Evolutionary conservation across 2,329 filamentous ascomycete genomes (phyloP).

Genomic region (Verticillium albo-atrum): DNA sequence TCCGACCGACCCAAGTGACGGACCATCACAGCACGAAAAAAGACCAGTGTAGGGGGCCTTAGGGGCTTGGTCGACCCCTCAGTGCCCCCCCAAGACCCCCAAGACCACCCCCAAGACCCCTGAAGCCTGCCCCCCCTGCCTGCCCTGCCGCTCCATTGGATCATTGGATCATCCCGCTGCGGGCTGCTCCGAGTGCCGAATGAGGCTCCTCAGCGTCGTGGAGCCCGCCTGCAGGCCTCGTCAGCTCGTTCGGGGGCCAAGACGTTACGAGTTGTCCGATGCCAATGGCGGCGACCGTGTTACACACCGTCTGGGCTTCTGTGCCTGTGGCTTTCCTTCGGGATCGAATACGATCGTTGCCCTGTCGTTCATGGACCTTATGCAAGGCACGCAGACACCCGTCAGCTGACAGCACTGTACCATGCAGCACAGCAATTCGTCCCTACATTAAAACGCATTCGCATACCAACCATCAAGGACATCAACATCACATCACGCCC

Average conservation of each 20-base stretch:
- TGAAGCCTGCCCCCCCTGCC: neutral
- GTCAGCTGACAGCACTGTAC: neutral
- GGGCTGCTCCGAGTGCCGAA: neutral
- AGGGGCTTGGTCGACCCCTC: too few relatives aligned
- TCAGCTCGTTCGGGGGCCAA: neutral
- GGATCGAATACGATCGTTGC: neutral
- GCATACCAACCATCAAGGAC: too few relatives aligned
- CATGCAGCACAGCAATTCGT: neutral
- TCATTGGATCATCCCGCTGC: neutral
- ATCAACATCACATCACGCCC: too few relatives aligned
- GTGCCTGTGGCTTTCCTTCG: neutral
- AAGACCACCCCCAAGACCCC: neutral
- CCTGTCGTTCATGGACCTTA: neutral
- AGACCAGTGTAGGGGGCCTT: neutral
- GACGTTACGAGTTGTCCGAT: neutral
- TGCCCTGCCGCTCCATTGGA: neutral
- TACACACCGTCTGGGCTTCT: neutral
- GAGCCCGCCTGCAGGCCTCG: neutral
- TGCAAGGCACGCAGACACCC: neutral
- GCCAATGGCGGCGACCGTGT: neutral
- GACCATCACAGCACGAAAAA: neutral
- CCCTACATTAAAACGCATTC: too few relatives aligned
- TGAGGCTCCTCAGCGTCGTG: neutral
- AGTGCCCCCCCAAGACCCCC: neutral
- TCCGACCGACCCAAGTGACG: neutral